Evolutionary conservation across 2,329 filamentous ascomycete species (phyloP).

Genomic region (Fusarium equiseti): DNA sequence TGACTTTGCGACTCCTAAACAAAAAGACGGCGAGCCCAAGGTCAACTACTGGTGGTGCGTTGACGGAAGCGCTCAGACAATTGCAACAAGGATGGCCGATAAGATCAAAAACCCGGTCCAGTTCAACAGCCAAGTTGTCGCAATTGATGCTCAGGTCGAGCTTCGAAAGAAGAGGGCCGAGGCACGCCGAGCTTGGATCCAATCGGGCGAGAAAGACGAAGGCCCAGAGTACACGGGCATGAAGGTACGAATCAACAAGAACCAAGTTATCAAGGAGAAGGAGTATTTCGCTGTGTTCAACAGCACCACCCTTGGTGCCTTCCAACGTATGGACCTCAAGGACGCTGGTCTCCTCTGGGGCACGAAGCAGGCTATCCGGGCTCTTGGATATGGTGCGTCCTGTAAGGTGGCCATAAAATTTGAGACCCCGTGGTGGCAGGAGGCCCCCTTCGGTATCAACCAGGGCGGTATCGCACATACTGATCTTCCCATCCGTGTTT

Average conservation of each 20-base stretch:
- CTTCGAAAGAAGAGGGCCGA: too few species aligned
- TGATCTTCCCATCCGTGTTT: slow-evolving; percentile 50
- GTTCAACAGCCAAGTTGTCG: slow-evolving; percentile 24
- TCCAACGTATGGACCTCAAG: slow-evolving; percentile 38
- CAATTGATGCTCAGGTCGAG: slow-evolving; percentile 36
- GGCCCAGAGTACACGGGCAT: slow-evolving; percentile 13
- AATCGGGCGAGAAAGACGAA: too few species aligned
- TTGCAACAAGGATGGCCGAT: too few species aligned
- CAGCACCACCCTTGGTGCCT: slow-evolving; percentile 29
- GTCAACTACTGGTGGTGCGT: slow-evolving; percentile 40
- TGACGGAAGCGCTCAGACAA: slow-evolving; percentile 27
- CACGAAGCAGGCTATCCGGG: slow-evolving; percentile 49
- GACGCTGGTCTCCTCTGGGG: slow-evolving; percentile 47
- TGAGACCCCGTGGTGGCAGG: slow-evolving; percentile 48
- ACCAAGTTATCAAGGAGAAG: not conserved
- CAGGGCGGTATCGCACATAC: slow-evolving; percentile 32
- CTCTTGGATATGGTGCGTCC: slow-evolving; percentile 49
- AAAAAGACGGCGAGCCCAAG: not conserved
- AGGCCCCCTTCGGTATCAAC: slow-evolving; percentile 10
- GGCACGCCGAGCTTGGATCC: too few species aligned
- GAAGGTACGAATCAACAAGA: slow-evolving; percentile 16
- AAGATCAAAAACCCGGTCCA: too few species aligned
- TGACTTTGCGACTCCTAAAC: slow-evolving; percentile 22
- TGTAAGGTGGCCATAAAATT: too few species aligned
- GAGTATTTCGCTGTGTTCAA: slow-evolving; percentile 42